Conservation (phyloP, 768 basidiomycete genomes). For the Suillus ampliporus region DNA sequence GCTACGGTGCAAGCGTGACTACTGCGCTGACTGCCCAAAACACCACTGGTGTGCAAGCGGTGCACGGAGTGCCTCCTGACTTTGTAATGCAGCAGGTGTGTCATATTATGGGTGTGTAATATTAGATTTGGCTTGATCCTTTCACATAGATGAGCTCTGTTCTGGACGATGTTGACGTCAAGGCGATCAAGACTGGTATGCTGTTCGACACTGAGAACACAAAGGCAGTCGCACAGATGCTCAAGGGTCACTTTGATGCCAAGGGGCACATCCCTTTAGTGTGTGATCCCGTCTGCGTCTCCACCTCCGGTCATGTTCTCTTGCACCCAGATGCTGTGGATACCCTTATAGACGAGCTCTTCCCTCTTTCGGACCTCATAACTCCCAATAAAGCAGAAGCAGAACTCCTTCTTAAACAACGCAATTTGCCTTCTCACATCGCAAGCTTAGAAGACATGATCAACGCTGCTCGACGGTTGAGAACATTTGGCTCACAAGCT, state of each 20-base stretch:
- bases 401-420: slow-evolving; percentile 61
- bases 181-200: slow-evolving; percentile 92
- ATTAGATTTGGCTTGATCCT: neutral
- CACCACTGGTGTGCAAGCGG: slow-evolving; percentile 78
- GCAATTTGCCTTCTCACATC: slow-evolving; percentile 40
- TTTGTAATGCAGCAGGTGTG: slow-evolving; percentile 80
- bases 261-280: slow-evolving; percentile 58
- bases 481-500: slow-evolving; percentile 52
- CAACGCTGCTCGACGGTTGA: slow-evolving; percentile 53
- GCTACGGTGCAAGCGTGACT: slow-evolving; percentile 82
- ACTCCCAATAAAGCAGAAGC: slow-evolving; percentile 90
- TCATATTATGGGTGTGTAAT: no score
- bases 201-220: slow-evolving; percentile 66
- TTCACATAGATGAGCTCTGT: slow-evolving; percentile 65
- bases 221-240: slow-evolving; percentile 52
- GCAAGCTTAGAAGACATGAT: slow-evolving; percentile 64
- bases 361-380: slow-evolving; percentile 73
- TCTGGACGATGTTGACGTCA: slow-evolving; percentile 70
- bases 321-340: slow-evolving; percentile 70
- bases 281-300: slow-evolving; percentile 91
- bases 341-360: slow-evolving; percentile 61
- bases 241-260: slow-evolving; percentile 48
- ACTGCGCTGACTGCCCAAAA: slow-evolving; percentile 93
- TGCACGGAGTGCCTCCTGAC: slow-evolving; percentile 67
- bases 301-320: slow-evolving; percentile 85